These are phyloP conservation scores for Vaccinium darrowii DNA, from an alignment of 148 eudicot species.

Conservation along the genomic window DNA sequence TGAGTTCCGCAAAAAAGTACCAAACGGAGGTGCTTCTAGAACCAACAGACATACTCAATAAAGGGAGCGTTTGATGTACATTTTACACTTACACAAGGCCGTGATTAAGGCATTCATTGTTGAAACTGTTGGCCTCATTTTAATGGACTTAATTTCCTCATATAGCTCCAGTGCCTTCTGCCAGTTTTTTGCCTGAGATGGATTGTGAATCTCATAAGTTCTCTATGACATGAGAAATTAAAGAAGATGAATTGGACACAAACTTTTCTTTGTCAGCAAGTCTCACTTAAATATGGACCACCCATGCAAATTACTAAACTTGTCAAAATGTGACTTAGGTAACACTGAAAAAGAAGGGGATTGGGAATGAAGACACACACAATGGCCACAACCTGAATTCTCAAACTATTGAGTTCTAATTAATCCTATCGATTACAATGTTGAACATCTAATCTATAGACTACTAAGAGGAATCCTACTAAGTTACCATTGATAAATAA, in stretches of 20 bases:
- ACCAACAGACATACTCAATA: neutral
- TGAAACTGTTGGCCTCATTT: constrained; percentile 71
- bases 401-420: neutral
- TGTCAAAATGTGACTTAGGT: neutral
- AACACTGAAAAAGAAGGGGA: neutral
- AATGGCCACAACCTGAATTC: neutral
- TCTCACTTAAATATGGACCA: neutral
- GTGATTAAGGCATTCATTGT: constrained; percentile 92
- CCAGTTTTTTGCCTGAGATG: constrained; percentile 75
- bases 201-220: constrained; percentile 18
- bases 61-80: neutral
- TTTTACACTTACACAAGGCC: constrained; percentile 70
- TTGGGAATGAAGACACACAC: neutral
- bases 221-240: constrained; percentile 7
- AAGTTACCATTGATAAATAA: neutral
- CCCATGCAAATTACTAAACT: neutral
- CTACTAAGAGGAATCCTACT: neutral
- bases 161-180: constrained; percentile 81
- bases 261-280: neutral
- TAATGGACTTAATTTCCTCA: constrained; percentile 64
- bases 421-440: neutral
- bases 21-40: neutral
- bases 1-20: neutral
- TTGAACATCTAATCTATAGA: neutral
- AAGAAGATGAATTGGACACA: neutral